Percentiles rank a stretch among this genome's conserved stretches.
These are phyloP conservation scores for Lepidopterella palustris DNA, from an alignment of 495 filamentous ascomycete species.

Conservation along the genomic window DNA sequence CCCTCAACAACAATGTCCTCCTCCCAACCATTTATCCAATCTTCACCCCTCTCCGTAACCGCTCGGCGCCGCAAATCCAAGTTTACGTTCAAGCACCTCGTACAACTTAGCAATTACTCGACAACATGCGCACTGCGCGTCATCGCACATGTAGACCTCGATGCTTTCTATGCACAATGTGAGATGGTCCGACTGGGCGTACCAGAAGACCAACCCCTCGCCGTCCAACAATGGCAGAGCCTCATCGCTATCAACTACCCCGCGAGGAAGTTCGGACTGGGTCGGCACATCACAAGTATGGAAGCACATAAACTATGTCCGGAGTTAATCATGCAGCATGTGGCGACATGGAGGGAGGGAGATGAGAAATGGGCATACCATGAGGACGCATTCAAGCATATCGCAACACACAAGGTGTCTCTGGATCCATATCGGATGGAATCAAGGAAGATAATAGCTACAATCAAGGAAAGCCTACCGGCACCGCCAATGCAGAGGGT, in stretches of 20 bases:
- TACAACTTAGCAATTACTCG: slow-evolving; percentile 63
- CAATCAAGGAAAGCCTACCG: slow-evolving; percentile 69
- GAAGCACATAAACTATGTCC: slow-evolving; percentile 91
- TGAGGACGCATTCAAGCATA: slow-evolving; percentile 65
- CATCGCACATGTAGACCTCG: slow-evolving; percentile 87
- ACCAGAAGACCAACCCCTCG: slow-evolving; percentile 67
- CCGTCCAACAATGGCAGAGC: slow-evolving; percentile 84
- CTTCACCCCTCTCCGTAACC: slow-evolving; percentile 23
- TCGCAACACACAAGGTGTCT: slow-evolving; percentile 84
- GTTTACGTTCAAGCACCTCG: slow-evolving; percentile 80
- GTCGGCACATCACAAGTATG: slow-evolving; percentile 60
- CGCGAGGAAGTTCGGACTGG: slow-evolving; percentile 72
- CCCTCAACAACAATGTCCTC: slow-evolving; percentile 26
- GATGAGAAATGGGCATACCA: slow-evolving; percentile 87
- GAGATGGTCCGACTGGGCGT: slow-evolving; percentile 81
- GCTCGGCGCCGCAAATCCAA: slow-evolving; percentile 49
- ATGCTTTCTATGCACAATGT: slow-evolving; percentile 97
- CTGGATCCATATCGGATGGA: slow-evolving; percentile 87
- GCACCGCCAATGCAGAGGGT: slow-evolving; percentile 57
- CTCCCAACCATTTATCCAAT: slow-evolving; percentile 31
- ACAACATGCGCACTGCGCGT: slow-evolving; percentile 73
- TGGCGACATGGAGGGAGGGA: slow-evolving; percentile 91
- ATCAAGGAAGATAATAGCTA: slow-evolving; percentile 70
- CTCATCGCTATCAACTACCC: slow-evolving; percentile 96
- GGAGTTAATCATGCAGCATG: slow-evolving; percentile 77